Percentiles rank a stretch among this genome's conserved stretches.
Evolutionary conservation across 805 yeast species (phyloP).

Genomic region (Lachancea meyersii): DNA sequence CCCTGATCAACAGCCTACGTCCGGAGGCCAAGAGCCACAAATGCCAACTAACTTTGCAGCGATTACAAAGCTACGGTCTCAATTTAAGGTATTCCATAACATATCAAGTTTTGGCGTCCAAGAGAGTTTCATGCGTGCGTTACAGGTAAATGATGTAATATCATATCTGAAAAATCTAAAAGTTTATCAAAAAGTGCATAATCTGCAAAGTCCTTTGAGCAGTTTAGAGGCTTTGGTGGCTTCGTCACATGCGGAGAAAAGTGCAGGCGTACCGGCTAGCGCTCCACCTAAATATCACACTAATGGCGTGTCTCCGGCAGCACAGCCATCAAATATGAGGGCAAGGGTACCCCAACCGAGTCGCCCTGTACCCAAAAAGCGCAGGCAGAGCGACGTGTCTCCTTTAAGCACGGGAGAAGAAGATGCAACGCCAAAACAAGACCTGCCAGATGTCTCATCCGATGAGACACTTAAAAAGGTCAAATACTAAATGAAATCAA

Average conservation of each 20-base stretch:
- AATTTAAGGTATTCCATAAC: conserved; percentile 41
- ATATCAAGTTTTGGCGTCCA: conserved; percentile 57
- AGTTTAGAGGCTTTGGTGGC: conserved; percentile 43
- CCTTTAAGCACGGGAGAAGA: conserved; percentile 10
- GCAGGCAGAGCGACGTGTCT: conserved; percentile 10
- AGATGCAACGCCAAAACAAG: conserved; percentile 1
- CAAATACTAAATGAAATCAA: background rate
- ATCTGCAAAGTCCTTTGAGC: conserved; percentile 48
- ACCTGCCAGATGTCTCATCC: background rate
- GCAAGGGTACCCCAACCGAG: background rate
- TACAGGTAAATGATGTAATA: conserved; percentile 78
- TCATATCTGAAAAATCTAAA: conserved; percentile 61
- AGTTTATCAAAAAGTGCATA: conserved; percentile 45
- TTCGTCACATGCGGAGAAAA: conserved; percentile 6
- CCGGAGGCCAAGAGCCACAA: conserved; percentile 1
- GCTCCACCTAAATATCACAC: conserved; percentile 1
- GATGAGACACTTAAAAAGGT: background rate
- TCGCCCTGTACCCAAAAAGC: conserved; percentile 3
- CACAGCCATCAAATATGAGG: background rate
- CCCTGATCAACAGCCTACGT: conserved; percentile 7
- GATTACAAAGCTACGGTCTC: conserved; percentile 32
- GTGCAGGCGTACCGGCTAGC: conserved; percentile 8
- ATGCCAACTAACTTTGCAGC: conserved; percentile 13
- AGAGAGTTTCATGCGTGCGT: conserved; percentile 56
- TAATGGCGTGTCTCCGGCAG: conserved; percentile 1